Conservation (phyloP, 73 alveolate species). For the Uronychia binucleata region DNA sequence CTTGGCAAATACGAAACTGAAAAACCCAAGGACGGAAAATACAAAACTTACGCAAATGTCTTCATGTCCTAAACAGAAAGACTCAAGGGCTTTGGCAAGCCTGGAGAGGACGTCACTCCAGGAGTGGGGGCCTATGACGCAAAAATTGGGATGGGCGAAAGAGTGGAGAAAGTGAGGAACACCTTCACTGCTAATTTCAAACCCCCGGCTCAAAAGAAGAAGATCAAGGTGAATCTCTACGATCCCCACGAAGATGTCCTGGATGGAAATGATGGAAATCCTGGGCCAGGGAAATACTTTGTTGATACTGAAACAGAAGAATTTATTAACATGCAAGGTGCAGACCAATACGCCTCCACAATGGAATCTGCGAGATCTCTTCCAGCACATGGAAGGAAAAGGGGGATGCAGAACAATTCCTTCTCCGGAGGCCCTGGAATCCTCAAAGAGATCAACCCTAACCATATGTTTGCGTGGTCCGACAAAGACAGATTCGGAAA, state of each 20-base stretch:
- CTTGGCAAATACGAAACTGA: slow-evolving; percentile 60
- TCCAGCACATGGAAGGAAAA: neutral
- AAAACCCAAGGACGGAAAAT: neutral
- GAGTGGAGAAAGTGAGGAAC: slow-evolving; percentile 20
- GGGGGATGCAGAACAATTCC: neutral
- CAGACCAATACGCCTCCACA: neutral
- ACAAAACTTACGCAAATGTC: slow-evolving; percentile 11
- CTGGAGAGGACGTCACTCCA: neutral
- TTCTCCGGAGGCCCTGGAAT: neutral
- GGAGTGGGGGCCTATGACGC: slow-evolving; percentile 43
- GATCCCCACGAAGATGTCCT: slow-evolving; percentile 66
- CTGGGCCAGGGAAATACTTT: slow-evolving; percentile 77
- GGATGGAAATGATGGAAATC: slow-evolving; percentile 18
- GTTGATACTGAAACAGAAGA: slow-evolving; percentile 6
- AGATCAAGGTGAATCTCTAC: slow-evolving; percentile 59
- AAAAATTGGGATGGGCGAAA: slow-evolving; percentile 41
- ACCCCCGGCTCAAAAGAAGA: slow-evolving; percentile 47
- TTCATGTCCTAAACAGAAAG: slow-evolving; percentile 51
- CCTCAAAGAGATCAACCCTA: neutral
- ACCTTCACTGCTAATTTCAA: slow-evolving; percentile 41
- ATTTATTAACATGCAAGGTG: neutral
- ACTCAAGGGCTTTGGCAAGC: neutral
- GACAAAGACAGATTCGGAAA: slow-evolving; percentile 58
- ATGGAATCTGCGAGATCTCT: neutral
- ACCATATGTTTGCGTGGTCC: neutral